Evolutionary conservation across 768 basidiomycete species (phyloP).

Genomic region (Suillus occidentalis): DNA sequence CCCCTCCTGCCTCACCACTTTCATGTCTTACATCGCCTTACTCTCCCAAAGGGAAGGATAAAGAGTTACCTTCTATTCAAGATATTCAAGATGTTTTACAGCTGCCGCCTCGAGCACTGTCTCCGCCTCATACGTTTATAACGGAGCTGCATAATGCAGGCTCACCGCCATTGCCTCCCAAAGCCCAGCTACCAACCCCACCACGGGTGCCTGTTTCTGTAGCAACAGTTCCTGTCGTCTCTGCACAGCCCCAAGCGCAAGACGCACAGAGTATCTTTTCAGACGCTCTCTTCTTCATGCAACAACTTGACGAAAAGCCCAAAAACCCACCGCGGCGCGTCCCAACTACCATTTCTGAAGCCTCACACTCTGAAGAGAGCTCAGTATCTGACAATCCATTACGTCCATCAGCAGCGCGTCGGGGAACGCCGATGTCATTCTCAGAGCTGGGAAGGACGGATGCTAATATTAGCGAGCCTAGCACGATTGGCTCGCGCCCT

Average conservation of each 20-base stretch:
- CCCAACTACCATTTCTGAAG: conserved; percentile 46
- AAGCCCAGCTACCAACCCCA: conserved; percentile 19
- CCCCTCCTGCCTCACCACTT: conserved; percentile 22
- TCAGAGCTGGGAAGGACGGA: conserved; percentile 13
- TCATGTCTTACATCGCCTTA: conserved; percentile 39
- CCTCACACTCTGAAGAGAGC: conserved; percentile 39
- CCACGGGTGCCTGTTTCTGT: conserved; percentile 11
- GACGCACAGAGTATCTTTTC: conserved; percentile 42
- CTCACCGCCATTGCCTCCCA: conserved; percentile 24
- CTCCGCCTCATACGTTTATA: conserved; percentile 10
- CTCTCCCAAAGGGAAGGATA: conserved; percentile 27
- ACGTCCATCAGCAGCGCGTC: conserved; percentile 19
- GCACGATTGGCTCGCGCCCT: conserved; percentile 39
- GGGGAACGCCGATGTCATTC: conserved; percentile 19
- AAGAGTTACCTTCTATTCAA: conserved; percentile 35
- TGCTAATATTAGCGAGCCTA: conserved; percentile 32
- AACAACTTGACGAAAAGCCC: conserved; percentile 45
- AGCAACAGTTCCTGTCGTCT: conserved; percentile 21
- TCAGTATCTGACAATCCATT: conserved; percentile 32
- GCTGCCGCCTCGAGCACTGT: conserved; percentile 12
- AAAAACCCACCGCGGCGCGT: conserved; percentile 34
- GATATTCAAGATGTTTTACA: conserved; percentile 20
- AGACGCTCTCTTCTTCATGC: conserved; percentile 72
- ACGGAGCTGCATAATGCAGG: conserved; percentile 18
- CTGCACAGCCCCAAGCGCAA: conserved; percentile 27